These are phyloP conservation scores for Teratosphaeria zuluensis DNA, from an alignment of 2,329 filamentous ascomycete genomes.

Conservation along the genomic window DNA sequence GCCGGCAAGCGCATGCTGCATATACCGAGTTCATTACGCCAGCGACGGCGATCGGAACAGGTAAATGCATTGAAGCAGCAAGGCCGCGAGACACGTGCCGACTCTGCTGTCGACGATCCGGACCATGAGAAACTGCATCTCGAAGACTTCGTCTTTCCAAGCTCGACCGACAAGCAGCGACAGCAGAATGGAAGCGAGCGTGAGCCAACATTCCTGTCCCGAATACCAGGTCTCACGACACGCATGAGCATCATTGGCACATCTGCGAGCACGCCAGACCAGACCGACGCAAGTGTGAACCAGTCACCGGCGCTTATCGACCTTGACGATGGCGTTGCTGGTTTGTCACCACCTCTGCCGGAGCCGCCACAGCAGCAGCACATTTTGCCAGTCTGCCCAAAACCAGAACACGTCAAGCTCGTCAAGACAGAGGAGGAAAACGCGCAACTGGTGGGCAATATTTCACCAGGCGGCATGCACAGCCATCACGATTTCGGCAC, in stretches of 20 bases:
- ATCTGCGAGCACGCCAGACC: neutral
- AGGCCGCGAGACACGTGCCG: slow-evolving; percentile 7
- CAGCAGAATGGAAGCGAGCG: neutral
- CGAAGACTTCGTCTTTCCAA: neutral
- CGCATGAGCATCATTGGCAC: neutral
- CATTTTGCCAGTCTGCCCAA: neutral
- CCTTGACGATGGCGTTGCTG: neutral
- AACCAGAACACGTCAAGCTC: neutral
- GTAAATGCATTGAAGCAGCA: neutral
- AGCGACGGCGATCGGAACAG: neutral
- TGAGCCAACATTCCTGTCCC: neutral
- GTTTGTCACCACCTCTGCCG: neutral
- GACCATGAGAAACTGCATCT: neutral
- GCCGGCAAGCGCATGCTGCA: neutral
- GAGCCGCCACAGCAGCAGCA: neutral
- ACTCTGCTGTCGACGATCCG: slow-evolving; percentile 2
- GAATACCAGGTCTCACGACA: neutral
- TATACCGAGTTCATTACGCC: neutral
- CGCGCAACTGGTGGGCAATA: neutral
- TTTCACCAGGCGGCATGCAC: neutral
- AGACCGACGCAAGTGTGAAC: neutral
- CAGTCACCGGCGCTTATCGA: neutral
- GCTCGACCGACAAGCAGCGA: neutral
- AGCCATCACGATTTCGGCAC: neutral
- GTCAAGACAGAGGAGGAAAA: neutral